Evolutionary conservation across 192 early-diverging fungal species (phyloP), one percentile per base, ranked within the genome.

Genomic region (Coemansia sp.): DNA sequence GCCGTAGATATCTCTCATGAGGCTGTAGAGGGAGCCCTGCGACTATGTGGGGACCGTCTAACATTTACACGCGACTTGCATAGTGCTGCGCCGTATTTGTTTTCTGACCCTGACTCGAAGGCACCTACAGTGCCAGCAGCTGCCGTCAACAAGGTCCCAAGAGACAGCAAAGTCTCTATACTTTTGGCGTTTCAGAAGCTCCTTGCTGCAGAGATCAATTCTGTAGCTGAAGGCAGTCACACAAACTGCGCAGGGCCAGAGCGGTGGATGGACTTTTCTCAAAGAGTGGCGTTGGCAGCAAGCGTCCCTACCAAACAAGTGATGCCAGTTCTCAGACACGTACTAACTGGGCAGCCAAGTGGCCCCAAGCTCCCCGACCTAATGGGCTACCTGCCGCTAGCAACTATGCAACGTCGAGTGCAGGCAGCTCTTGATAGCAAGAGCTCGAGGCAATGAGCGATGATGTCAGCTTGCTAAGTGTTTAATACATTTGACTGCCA

Each of bases 321-420:
- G 3, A 86, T 89, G 89, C 85, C 88, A 70, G 83, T 84, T 21
- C 72, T 90, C 28, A 70, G 91, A 20, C 89, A 85, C 67, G 83
- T 80, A 3, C 79, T 91, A 2, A 91, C 91, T 6, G 91, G 89
- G 0, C 65, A 69, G 48, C 41, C 59, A 12, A 65, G 59, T 4
- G 81, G 81, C 0, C 81, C 81, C 16, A 69, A 59, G 48, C 31
- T 83, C 10, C 69, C 76, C 37, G 76, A 72, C 1, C 57, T 83
- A 6, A 43, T 83, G 57, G 43, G 28, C 8, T 65, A 57, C 6
- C 69, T 81, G n/a, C 33, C 69, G 6, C 20, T 20, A 3, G 72
- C 65, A 3, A 43, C 61, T 2, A 39, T 58, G 16, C 34, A 55
- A 35, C 72, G 59, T 34, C 36, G 73, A 60, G 37, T 70, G 21